Evolutionary conservation across 371 early-diverging fungal species (phyloP), one percentile per base, ranked within the genome.

Genomic region (Coemansia sp.): DNA sequence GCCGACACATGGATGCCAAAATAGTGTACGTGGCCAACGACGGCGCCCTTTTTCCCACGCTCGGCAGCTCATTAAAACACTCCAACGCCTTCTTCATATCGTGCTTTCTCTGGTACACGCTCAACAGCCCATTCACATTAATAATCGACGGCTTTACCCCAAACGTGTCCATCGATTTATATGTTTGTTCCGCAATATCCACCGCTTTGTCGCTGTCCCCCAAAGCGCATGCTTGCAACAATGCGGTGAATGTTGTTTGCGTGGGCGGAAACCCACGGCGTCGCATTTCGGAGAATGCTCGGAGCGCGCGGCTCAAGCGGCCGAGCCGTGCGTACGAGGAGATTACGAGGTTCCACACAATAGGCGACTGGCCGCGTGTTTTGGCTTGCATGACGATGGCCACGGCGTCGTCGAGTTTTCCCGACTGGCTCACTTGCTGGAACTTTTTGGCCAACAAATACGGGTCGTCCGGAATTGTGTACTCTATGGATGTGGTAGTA

Each of bases 381-480:
- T 76, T 76, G 29, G 73, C 26, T 51, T 76, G 76, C 76, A 76
- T 76, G 31, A 76, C 68, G 13, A 76, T 68, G 16, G 76, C 76
- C 16, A 76, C 76, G 0, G 76, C 76, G 47, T 76, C 76, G 68
- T 76, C 68, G 0, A 66, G 47, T 39, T 76, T 76, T n/a, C 74
- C 76, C 10, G 64, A 48, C 0, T 27, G 29, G 3, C 6, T 34
- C 22, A 76, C 62, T 14, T 73, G 53, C 13, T 57, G 73, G 55
- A 76, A 76, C 74, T 76, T 76, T 57, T 61, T 24, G 6, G 76
- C 73, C 10, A 76, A 65, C 16, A 72, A 42, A 42, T 68, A 76
- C 3, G 76, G 63, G 24, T 76, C 76, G 0, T 64, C 47, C 2
- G 72, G 76, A 26, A 76, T 76, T 31, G 64, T 51, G 68, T 76